Base-by-base conservation (phyloP, 139 green algal species). In the Closterium sp. region DNA sequence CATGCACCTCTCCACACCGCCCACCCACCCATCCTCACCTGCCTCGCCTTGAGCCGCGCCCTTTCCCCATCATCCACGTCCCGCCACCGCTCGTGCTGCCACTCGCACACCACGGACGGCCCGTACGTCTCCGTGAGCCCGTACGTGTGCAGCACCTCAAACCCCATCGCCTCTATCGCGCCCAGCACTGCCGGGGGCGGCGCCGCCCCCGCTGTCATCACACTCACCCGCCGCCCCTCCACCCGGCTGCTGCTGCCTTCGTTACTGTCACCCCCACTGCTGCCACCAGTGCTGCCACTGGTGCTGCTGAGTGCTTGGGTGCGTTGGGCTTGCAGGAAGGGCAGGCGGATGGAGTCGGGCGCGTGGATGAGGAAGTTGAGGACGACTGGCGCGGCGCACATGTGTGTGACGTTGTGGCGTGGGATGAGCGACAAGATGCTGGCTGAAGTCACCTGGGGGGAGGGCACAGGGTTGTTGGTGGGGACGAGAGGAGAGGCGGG, bases 81-180 rank as follows among this genome's bases (percentile, higher is more conserved):
- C 7, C 91, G 21, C 91, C 91, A 93, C 85, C 91, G 33, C 84
- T 93, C 87, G 2, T 28, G 12, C 86, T 93, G 91, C 91, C 91
- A 93, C 33, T 36, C 91, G 86, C 91, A 93, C 19, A 93, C 36
- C 32, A 87, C 35, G n/a, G 86, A 23, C 9, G 91, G 91, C 8
- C 91, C 91, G 10, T 91, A 93, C 5, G 83, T 90, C 91, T 93
- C 91, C 30, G 91, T 93, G 31, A 93, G 91, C 16, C 91, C 91
- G 66, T 91, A 93, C 36, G 84, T 19, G 83, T 93, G 91, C 43
- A 86, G 91, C 28, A 93, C 90, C 33, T 85, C n/a, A 34, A 93
- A 93, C 28, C 90, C 90, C 34, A 86, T 31, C n/a, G 38, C 90
- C 35, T 93, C 87, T 31, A 93, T 91, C 31, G 43, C 23, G 23